phyloP scores from a whole-genome alignment of 2,329 filamentous ascomycete species.

The Mycosphaerelloides madeirae region DNA sequence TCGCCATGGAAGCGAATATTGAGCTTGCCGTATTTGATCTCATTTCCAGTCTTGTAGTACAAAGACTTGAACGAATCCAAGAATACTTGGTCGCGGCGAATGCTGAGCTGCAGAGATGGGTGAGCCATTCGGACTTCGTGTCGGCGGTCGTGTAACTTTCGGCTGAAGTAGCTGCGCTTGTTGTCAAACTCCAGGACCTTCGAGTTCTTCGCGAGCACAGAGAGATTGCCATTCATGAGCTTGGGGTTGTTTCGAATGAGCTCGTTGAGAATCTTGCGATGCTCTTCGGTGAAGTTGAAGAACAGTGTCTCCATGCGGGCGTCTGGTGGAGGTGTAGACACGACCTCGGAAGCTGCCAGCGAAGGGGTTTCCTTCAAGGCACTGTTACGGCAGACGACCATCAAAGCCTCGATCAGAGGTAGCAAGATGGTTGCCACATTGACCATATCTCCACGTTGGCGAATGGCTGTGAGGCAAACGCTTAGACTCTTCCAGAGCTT shows the following conservation, averaged over 20 bases:
- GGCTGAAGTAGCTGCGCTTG: slow-evolving; percentile 98
- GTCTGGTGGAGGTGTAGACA: slow-evolving; percentile 74
- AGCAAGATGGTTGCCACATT: slow-evolving; percentile 94
- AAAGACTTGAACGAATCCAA: slow-evolving; percentile 97
- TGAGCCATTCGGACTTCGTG: slow-evolving; percentile 67
- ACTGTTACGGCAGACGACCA: slow-evolving; percentile 99
- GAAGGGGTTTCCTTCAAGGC: slow-evolving; percentile 62
- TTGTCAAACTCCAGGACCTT: slow-evolving; percentile 99
- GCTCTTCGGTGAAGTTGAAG: slow-evolving; percentile 96
- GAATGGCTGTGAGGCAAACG: slow-evolving; percentile 79
- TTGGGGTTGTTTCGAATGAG: slow-evolving; percentile 95
- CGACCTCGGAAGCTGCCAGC: slow-evolving; percentile 40
- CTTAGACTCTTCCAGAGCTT: slow-evolving; percentile 90
- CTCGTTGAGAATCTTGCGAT: slow-evolving; percentile 95
- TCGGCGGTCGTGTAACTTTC: slow-evolving; percentile 75
- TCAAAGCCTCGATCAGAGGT: slow-evolving; percentile 89
- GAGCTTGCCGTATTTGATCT: slow-evolving; percentile 98
- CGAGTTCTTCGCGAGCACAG: slow-evolving; percentile 92
- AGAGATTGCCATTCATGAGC: slow-evolving; percentile 97
- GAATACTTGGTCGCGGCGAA: slow-evolving; percentile 94
- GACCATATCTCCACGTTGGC: slow-evolving; percentile 88
- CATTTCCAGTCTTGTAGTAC: slow-evolving; percentile 92
- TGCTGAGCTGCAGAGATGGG: slow-evolving; percentile 75
- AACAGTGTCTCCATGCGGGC: slow-evolving; percentile 82
- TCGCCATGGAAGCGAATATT: slow-evolving; percentile 97